Base-by-base conservation (phyloP, 225 moss, liverwort and hornwort species). In the Pleurozium schreberi region DNA sequence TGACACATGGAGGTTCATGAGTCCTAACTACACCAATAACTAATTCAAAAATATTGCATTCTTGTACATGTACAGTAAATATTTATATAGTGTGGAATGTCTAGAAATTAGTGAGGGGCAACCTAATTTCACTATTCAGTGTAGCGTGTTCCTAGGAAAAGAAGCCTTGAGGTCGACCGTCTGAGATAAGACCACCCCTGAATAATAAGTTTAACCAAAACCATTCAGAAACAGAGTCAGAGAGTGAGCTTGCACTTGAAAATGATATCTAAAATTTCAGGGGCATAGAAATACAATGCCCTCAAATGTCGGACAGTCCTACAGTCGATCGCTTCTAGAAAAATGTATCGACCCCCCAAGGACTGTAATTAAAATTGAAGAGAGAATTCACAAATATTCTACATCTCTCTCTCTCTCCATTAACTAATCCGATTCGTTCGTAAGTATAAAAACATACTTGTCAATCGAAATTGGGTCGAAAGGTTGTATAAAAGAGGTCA, bases 211-310 rank as follows among this genome's bases (percentile, higher is more conserved):
- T 57, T 43, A 28, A 60, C 60, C 3, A 9, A 34, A 74, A 42
- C 42, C 42, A 7, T 55, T 80, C 60, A 63, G 63, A 47, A 19
- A 57, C 47, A 49, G n/a, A 66, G 67, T 23, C 62, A 63, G 36
- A 58, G 42, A 87, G 58, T 57, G 57, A 49, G 49, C 27, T 80
- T 36, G 71, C 80, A 80, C 77, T 83, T 42, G 21, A 88, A 73
- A 47, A 25, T 53, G 27, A 53, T 50, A 50, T 50, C 62, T 42
- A 62, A 36, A 85, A 90, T 84, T 65, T 43, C 77, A 74, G 84
- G 79, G 87, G 87, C 77, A 52, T 83, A 89, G 27, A 84, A 84
- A 60, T 91, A 88, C 86, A 88, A 77, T 6, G 77, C 82, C 90
- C 64, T 81, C 86, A 81, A 78, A 52, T 33, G 77, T 28, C n/a